Conservation (phyloP, 768 basidiomycete species). For the Mycena filopes region DNA sequence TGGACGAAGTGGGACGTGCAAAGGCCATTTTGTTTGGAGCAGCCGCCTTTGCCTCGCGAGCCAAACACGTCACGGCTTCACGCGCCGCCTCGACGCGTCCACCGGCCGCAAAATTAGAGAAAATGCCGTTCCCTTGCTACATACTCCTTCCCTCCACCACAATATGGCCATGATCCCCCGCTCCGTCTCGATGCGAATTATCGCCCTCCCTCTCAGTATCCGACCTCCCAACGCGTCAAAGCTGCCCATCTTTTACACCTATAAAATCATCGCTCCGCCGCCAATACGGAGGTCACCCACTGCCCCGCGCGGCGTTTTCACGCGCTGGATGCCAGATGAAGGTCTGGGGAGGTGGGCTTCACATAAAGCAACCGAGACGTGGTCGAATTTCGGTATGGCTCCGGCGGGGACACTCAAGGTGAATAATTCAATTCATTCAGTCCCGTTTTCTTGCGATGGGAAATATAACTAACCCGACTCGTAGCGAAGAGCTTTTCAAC, state of each 20-base stretch:
- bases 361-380: conserved; percentile 50
- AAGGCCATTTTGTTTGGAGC: conserved; percentile 17
- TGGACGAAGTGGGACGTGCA: conserved; percentile 17
- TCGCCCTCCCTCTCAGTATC: conserved; percentile 58
- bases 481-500: conserved; percentile 55
- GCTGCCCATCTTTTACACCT: conserved; percentile 56
- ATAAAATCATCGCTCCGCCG: conserved; percentile 38
- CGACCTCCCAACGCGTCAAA: conserved; percentile 30
- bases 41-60: too few species aligned
- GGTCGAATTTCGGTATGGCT: conserved; percentile 59
- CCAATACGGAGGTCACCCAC: conserved; percentile 15
- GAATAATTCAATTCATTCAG: too few species aligned
- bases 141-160: background rate
- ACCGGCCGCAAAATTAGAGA: too few species aligned
- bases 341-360: conserved; percentile 41
- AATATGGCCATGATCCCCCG: conserved; percentile 18
- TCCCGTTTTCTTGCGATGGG: background rate
- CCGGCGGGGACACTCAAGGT: conserved; percentile 62
- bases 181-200: conserved; percentile 51
- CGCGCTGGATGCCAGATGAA: conserved; percentile 31
- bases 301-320: conserved; percentile 38
- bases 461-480: background rate
- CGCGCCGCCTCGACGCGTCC: too few species aligned
- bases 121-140: too few species aligned
- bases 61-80: too few species aligned